Evolutionary conservation across 768 basidiomycete genomes (phyloP), one percentile per base, ranked within the genome.

Genomic region (Tephrocybe sp.): DNA sequence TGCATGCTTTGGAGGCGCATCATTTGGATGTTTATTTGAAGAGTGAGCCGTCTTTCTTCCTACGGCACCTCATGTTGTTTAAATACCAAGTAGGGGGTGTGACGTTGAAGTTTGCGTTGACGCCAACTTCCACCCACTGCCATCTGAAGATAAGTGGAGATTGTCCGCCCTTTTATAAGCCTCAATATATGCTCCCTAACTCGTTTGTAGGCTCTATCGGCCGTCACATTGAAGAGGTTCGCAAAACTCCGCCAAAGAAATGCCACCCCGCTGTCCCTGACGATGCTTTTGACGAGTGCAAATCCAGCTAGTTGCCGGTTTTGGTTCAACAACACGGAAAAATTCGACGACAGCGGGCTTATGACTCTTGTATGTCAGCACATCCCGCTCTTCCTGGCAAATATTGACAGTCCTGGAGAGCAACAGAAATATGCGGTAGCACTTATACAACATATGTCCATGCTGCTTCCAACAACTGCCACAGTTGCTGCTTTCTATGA

Each of bases 101-200:
- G 15, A 34, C 15, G 15, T 34, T 15, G 8, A 34, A 4, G 13
- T 34, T 15, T 61, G 61, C 0, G 60, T 59, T 0, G 70, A 74
- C 58, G 69, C 69, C 0, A 72, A 70, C 34, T 73, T 74, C 49
- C 65, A 69, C n/a, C 38, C 69, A 75, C 49, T 54, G 63, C 0
- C 72, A 76, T 44, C 39, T 57, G 2, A 19, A 44, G 1, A 43
- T 49, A 3, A 66, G 63, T 1, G 69, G 69, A 2, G 61, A 73
- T 37, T 59, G 67, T 25, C 64, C 68, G 1, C 18, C 69, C 22
- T 47, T 34, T 15, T 34, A 10, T n/a, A 15, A 68, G 2, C 65
- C 67, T 0, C 42, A 49, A 0, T 66, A 67, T 39, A 59, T 74
- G n/a, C n/a, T n/a, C n/a, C n/a, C n/a, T n/a, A n/a, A n/a, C n/a